phyloP scores from a whole-genome alignment of 2,329 filamentous ascomycete species.

The Alternaria hordeiaustralica region DNA sequence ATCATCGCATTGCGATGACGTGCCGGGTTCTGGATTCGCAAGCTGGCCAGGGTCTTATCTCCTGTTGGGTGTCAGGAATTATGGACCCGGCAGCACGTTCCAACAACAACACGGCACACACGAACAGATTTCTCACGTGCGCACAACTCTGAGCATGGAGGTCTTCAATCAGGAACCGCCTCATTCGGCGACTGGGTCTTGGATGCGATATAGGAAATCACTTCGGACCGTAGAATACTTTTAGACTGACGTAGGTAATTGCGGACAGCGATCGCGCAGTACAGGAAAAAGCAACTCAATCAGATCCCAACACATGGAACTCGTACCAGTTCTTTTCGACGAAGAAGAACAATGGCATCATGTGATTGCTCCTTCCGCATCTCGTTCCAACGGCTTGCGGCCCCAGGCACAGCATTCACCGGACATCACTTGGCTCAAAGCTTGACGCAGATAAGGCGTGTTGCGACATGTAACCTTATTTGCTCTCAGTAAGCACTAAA shows the following conservation, averaged over 20 bases:
- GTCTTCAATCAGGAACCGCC: background rate
- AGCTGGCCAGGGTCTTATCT: slow-evolving; percentile 1
- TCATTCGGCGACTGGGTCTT: background rate
- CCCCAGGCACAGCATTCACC: background rate
- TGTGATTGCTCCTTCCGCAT: background rate
- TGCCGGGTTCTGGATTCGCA: background rate
- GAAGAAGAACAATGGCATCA: background rate
- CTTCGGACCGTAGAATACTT: background rate
- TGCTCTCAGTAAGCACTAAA: background rate
- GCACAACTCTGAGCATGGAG: background rate
- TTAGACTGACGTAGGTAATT: background rate
- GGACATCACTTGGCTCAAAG: background rate
- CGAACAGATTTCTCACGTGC: background rate
- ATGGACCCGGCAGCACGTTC: slow-evolving; percentile 9
- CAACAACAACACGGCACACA: background rate
- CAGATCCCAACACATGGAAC: background rate
- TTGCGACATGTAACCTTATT: background rate
- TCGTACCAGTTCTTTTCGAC: background rate
- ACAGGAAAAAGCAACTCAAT: background rate
- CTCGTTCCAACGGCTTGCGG: background rate
- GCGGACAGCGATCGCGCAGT: background rate
- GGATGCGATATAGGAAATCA: background rate
- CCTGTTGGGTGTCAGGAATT: slow-evolving; percentile 9
- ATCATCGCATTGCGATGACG: slow-evolving; percentile 13
- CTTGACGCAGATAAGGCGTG: background rate